A percentile compares a stretch with the other conserved stretches of the same genome.
Evolutionary conservation across 2,329 filamentous ascomycete species (phyloP).

Genomic region (Blastomyces silverae): DNA sequence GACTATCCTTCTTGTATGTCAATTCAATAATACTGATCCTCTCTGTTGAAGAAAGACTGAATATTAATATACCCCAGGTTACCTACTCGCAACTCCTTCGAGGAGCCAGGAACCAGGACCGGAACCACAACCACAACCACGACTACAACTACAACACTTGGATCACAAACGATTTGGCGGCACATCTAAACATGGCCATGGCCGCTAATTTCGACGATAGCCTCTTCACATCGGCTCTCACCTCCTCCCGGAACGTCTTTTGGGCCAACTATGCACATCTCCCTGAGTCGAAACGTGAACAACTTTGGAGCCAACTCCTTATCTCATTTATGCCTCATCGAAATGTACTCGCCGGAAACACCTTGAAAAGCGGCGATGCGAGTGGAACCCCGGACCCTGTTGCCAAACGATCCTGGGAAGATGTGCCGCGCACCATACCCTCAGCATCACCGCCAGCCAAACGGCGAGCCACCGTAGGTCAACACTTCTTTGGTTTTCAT

Average conservation of each 20-base stretch:
- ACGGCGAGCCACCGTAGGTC: conserved; percentile 44
- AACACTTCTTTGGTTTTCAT: conserved; percentile 33
- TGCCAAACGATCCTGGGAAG: conserved; percentile 40
- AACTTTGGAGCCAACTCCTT: conserved; percentile 37
- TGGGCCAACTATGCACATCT: conserved; percentile 39
- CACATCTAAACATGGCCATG: conserved; percentile 8
- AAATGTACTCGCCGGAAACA: conserved; percentile 18
- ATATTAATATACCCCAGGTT: neutral
- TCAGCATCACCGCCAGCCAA: conserved; percentile 37
- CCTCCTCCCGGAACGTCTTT: conserved; percentile 39
- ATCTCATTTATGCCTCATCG: conserved; percentile 35
- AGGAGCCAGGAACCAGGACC: neutral
- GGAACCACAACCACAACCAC: no score
- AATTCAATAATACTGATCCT: no score
- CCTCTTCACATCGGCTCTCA: conserved; percentile 38
- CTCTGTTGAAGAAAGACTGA: neutral
- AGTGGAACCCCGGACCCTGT: conserved; percentile 29
- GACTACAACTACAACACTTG: no score
- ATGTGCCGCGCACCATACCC: conserved; percentile 36
- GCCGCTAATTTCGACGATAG: conserved; percentile 34
- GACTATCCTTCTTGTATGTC: neutral
- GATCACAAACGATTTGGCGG: neutral
- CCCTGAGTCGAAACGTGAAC: conserved; percentile 37
- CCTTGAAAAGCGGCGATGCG: conserved; percentile 21
- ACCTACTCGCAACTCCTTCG: neutral